These are phyloP conservation scores for Pleomassaria siparia DNA, from an alignment of 2,329 filamentous ascomycete genomes.

Conservation along the genomic window DNA sequence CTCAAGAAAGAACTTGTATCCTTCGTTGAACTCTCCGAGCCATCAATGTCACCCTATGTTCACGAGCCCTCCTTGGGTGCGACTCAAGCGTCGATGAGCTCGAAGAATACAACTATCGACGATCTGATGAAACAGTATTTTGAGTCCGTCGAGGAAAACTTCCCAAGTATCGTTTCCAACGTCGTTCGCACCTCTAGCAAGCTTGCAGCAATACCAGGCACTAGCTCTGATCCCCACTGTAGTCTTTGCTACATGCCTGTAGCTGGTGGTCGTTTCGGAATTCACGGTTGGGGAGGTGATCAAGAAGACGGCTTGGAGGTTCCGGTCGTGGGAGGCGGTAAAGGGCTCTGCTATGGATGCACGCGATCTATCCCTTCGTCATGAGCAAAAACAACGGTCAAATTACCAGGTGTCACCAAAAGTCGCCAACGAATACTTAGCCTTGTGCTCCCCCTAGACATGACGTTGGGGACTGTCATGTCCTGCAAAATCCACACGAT, in stretches of 20 bases:
- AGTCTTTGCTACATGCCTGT: slow-evolving; percentile 70
- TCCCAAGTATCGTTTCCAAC: slow-evolving; percentile 90
- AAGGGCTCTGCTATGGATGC: slow-evolving; percentile 71
- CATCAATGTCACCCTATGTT: slow-evolving; percentile 52
- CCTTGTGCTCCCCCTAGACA: too few relatives aligned
- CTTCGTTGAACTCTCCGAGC: slow-evolving; percentile 60
- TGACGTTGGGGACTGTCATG: too few relatives aligned
- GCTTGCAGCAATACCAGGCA: slow-evolving; percentile 56
- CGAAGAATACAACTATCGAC: slow-evolving; percentile 84
- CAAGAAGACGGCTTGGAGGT: slow-evolving; percentile 45
- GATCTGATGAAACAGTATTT: slow-evolving; percentile 90
- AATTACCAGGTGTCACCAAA: too few relatives aligned
- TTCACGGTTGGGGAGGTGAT: slow-evolving; percentile 62
- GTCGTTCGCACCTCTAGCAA: slow-evolving; percentile 92
- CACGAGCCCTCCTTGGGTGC: slow-evolving; percentile 22
- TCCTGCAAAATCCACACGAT: too few relatives aligned
- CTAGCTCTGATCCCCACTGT: slow-evolving; percentile 49
- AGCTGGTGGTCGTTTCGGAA: slow-evolving; percentile 63
- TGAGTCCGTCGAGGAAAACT: slow-evolving; percentile 77
- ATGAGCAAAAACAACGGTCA: too few relatives aligned
- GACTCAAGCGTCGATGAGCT: slow-evolving; percentile 54
- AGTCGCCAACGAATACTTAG: too few relatives aligned
- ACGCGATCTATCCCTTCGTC: slow-evolving; percentile 59
- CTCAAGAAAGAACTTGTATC: slow-evolving; percentile 76
- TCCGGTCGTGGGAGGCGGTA: slow-evolving; percentile 20